Base-by-base conservation (phyloP, 2,329 filamentous ascomycete genomes). In the Alternaria sp. region DNA sequence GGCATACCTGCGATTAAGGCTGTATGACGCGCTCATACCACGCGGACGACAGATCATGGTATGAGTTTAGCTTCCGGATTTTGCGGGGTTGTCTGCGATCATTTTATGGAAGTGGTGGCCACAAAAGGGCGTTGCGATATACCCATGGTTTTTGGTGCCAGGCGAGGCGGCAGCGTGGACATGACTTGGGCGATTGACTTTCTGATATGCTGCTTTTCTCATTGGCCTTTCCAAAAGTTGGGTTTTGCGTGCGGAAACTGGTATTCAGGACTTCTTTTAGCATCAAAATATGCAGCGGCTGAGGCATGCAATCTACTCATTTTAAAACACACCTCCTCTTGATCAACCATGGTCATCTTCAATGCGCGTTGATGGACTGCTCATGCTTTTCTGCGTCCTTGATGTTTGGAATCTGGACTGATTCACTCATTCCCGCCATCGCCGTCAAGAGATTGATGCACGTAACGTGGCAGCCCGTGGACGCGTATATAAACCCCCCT, bases 11-110 rank as follows among this genome's bases (percentile, higher is more conserved):
- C 4, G 26, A 4, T 15, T 4, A 11, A 51, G 1, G 17, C 7
- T 9, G 17, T 2, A 13, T 15, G 5, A 26, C 1, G 25, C 10
- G 1, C 10, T 4, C n/a, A 8, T 30, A 17, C 1, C 1, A 5
- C 1, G 13, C 6, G 19, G 47, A 11, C 17, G 12, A 30, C 15
- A 1, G 2, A 0, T 10, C 5, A 0, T 1, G 26, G 7, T 4
- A 4, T 13, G 5, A 7, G 1, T 32, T 6, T 30, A 7, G 17
- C 26, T 1, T 32, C 21, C 9, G 6, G 11, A 1, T 19, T 50
- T 4, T 6, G 4, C 7, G n/a, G 6, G 6, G 0, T 17, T 13
- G 5, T 2, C 1, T 30, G 11, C 6, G n/a, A 6, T 7, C 17
- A 2, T 11, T 51, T n/a, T 2, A 8, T 2, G 26, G n/a, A 4